These are phyloP conservation scores for Crepidotus variabilis DNA, from an alignment of 768 basidiomycete genomes.

Conservation along the genomic window DNA sequence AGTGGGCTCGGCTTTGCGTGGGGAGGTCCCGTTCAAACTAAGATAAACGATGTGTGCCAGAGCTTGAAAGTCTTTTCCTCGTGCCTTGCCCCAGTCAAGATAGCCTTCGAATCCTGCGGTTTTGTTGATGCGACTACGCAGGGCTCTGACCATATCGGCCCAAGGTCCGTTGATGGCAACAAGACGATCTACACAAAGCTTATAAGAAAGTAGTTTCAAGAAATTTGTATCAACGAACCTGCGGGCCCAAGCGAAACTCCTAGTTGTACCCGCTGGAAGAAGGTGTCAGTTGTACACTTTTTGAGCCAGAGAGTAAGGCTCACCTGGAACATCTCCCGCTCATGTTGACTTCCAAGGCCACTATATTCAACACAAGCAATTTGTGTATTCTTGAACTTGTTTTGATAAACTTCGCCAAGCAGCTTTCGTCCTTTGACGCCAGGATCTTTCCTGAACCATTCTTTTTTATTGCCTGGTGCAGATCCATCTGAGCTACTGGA, in stretches of 20 bases:
- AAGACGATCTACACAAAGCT: conserved; percentile 36
- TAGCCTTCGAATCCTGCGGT: conserved; percentile 32
- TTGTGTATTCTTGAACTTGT: conserved; percentile 39
- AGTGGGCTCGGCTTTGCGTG: conserved; percentile 16
- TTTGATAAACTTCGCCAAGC: conserved; percentile 18
- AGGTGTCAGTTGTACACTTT: conserved; percentile 1
- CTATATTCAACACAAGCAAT: conserved; percentile 54
- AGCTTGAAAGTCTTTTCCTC: conserved; percentile 44
- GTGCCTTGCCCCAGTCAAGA: conserved; percentile 38
- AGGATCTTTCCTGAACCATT: conserved; percentile 19
- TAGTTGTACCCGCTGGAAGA: conserved; percentile 43
- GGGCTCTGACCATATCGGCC: conserved; percentile 36
- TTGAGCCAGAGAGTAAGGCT: conserved; percentile 5
- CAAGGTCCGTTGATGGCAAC: conserved; percentile 46
- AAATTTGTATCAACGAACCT: conserved; percentile 25
- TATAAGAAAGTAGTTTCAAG: neutral
- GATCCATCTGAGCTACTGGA: neutral
- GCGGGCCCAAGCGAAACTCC: conserved; percentile 48
- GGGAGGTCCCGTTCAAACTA: conserved; percentile 12
- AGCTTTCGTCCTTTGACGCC: conserved; percentile 15
- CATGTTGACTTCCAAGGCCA: conserved; percentile 44
- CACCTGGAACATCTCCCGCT: conserved; percentile 66
- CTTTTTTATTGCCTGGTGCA: conserved; percentile 14
- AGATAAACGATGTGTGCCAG: conserved; percentile 33
- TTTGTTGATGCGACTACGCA: conserved; percentile 32